These are phyloP conservation scores for Falciphora oryzae DNA, from an alignment of 2,329 filamentous ascomycete genomes.

Conservation along the genomic window DNA sequence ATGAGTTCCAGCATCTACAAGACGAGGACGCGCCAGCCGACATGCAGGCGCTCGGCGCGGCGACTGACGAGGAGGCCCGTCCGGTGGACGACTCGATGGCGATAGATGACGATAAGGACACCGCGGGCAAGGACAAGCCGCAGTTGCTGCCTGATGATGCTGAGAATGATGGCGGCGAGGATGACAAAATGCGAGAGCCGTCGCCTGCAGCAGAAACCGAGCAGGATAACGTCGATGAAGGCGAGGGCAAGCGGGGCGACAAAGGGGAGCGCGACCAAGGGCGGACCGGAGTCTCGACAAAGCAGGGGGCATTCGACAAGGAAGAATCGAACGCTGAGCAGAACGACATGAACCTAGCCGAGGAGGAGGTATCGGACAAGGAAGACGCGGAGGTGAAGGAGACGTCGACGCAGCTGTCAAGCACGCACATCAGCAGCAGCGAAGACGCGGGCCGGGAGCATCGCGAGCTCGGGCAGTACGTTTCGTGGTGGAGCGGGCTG, in stretches of 20 bases:
- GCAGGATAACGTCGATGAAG: constrained; percentile 29
- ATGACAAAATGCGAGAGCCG: constrained; percentile 42
- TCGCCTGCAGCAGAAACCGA: constrained; percentile 28
- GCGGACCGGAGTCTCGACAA: constrained; percentile 54
- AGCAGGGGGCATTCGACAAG: constrained; percentile 52
- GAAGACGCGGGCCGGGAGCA: constrained; percentile 34
- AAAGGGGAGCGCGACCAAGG: constrained; percentile 44
- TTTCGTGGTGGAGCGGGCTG: constrained; percentile 77
- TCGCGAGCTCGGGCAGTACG: constrained; percentile 49
- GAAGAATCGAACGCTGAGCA: constrained; percentile 28
- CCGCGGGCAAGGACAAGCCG: constrained; percentile 21
- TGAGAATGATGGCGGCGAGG: constrained; percentile 28
- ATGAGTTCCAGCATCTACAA: constrained; percentile 90
- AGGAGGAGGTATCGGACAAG: constrained; percentile 43
- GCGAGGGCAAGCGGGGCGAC: constrained; percentile 34
- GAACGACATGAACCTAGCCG: constrained; percentile 35
- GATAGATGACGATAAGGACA: constrained; percentile 63
- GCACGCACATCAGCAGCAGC: constrained; percentile 59
- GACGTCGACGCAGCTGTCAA: constrained; percentile 59
- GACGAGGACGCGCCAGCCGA: constrained; percentile 79
- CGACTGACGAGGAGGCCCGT: constrained; percentile 76
- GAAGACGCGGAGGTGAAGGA: constrained; percentile 43
- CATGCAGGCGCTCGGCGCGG: constrained; percentile 83
- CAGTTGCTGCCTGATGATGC: constrained; percentile 43
- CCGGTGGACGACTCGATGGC: constrained; percentile 86